These are phyloP conservation scores for Pythium aquatile DNA, from an alignment of 352 stramenopile genomes.

Conservation along the genomic window DNA sequence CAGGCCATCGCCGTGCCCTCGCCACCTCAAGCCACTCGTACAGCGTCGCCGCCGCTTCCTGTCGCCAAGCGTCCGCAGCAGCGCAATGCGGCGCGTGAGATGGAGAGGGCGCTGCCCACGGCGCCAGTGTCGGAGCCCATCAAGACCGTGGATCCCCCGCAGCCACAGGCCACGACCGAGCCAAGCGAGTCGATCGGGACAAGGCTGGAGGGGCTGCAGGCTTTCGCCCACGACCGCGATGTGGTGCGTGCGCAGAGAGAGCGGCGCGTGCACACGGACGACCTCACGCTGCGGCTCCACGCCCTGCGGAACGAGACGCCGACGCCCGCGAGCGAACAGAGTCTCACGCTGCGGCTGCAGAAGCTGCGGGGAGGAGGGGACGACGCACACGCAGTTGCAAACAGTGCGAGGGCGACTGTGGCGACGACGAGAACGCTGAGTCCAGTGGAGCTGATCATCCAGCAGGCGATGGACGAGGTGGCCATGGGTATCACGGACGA, in stretches of 20 bases:
- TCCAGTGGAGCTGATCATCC: slow-evolving; percentile 44
- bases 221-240: slow-evolving; percentile 34
- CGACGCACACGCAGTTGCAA: slow-evolving; percentile 3
- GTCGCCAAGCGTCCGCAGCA: background rate
- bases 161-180: slow-evolving; percentile 4
- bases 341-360: slow-evolving; percentile 41
- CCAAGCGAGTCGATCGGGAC: slow-evolving; percentile 30
- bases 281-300: slow-evolving; percentile 42
- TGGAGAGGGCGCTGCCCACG: slow-evolving; percentile 10
- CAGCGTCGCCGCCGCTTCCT: slow-evolving; percentile 2
- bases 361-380: slow-evolving; percentile 25
- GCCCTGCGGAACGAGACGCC: slow-evolving; percentile 45
- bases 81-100: slow-evolving; percentile 11
- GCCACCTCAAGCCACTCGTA: slow-evolving; percentile 1
- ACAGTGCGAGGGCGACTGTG: slow-evolving; percentile 26
- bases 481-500: slow-evolving; percentile 47
- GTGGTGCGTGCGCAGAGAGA: slow-evolving; percentile 25
- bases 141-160: background rate
- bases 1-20: background rate
- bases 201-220: slow-evolving; percentile 41
- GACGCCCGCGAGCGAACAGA: slow-evolving; percentile 24
- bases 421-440: slow-evolving; percentile 1
- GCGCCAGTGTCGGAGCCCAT: background rate
- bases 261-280: slow-evolving; percentile 12
- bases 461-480: slow-evolving; percentile 61